A percentile compares a stretch with the other conserved stretches of the same genome.
These are phyloP conservation scores for Madurella fahalii DNA, from an alignment of 2,329 filamentous ascomycete species.

Conservation along the genomic window DNA sequence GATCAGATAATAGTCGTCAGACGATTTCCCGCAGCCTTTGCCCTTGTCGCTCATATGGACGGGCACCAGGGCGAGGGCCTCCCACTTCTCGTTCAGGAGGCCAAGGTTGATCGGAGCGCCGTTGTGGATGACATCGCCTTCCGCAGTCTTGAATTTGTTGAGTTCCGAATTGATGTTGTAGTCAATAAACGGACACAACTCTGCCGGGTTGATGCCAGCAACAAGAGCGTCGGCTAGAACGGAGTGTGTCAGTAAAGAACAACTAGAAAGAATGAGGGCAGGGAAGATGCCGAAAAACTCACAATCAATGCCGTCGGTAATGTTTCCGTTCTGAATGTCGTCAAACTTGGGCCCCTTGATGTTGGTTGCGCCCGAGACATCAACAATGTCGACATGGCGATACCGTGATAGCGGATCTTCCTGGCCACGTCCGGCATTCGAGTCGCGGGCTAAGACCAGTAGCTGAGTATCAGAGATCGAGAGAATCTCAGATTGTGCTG, in stretches of 20 bases:
- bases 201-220: conserved; percentile 50
- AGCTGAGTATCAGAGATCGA: conserved; percentile 61
- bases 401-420: conserved; percentile 53
- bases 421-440: conserved; percentile 54
- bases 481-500: conserved; percentile 66
- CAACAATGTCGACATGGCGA: conserved; percentile 66
- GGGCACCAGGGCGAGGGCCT: conserved; percentile 61
- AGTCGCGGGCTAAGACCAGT: conserved; percentile 63
- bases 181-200: conserved; percentile 64
- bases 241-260: too few species aligned
- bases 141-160: conserved; percentile 45
- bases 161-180: conserved; percentile 64
- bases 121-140: conserved; percentile 54
- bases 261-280: not conserved
- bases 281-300: conserved; percentile 15
- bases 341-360: conserved; percentile 46
- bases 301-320: conserved; percentile 23
- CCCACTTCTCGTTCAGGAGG: conserved; percentile 75
- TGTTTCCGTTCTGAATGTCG: conserved; percentile 25
- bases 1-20: conserved; percentile 63
- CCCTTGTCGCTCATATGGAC: conserved; percentile 43
- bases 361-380: conserved; percentile 58
- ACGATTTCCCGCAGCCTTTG: conserved; percentile 26
- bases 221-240: conserved; percentile 49
- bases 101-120: conserved; percentile 55